Conservation (phyloP, 306 rosid genomes). For the Abrus precatorius region DNA sequence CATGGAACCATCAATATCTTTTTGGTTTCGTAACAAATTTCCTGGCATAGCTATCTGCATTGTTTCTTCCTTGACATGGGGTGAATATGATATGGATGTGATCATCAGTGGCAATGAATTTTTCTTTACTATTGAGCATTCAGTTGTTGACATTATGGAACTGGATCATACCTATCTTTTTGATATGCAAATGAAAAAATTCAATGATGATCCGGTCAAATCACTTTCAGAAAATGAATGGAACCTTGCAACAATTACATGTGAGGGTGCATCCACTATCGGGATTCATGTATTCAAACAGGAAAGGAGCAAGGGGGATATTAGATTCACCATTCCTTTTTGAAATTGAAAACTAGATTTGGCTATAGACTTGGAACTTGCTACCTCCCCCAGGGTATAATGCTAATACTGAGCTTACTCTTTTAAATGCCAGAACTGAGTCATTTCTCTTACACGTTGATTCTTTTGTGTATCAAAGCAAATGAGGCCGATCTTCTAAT, state of each 20-base stretch:
- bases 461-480: too few species aligned
- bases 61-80: not conserved
- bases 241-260: constrained; percentile 9
- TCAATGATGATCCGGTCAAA: not conserved
- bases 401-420: too few species aligned
- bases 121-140: not conserved
- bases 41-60: constrained; percentile 1
- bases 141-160: not conserved
- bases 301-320: not conserved
- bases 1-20: not conserved
- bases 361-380: too few species aligned
- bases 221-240: too few species aligned
- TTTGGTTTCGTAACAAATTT: constrained; percentile 25
- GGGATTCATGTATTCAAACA: constrained; percentile 15
- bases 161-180: constrained; percentile 1
- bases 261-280: not conserved
- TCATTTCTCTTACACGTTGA: too few species aligned
- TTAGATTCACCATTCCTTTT: not conserved
- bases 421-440: too few species aligned
- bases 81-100: not conserved
- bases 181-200: not conserved
- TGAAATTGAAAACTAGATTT: too few species aligned
- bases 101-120: not conserved
- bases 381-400: too few species aligned
- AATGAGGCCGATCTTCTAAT: too few species aligned